Evolutionary conservation across 805 yeast genomes (phyloP), one percentile per base, ranked within the genome.

Genomic region (Candida corydali): DNA sequence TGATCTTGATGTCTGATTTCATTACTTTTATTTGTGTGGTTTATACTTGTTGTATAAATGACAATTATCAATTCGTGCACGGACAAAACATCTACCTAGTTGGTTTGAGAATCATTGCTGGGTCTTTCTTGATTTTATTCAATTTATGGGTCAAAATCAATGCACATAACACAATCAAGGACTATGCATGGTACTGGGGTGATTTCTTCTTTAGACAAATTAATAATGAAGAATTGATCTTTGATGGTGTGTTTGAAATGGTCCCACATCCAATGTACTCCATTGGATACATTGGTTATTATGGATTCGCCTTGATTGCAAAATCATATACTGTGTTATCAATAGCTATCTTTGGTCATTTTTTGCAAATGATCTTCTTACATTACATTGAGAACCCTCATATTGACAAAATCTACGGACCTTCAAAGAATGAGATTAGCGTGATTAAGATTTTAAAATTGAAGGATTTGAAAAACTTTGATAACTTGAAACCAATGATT

Each of bases 161-260:
- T 56, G 95, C 95, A 23, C 95, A 86, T 56, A 73, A 88, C 46
- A 88, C 86, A 14, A 88, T 86, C 41, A 85, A 86, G 56, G 95
- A 86, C 54, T 86, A 80, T 54, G 95, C 95, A 8, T 86, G 95
- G 95, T 86, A 86, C 59, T 86, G 95, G 95, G 95, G 95, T 18
- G 95, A 86, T 59, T 86, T 86, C 62, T 86, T 86, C 71, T 86
- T 86, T 62, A 65, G 87, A 37, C 84, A 83, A 54, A 62, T 65
- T 45, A 67, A 66, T 46, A 76, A 75, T 44, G 76, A 70, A 54
- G 81, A 82, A 40, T 70, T 86, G 49, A 81, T 85, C 20, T 86
- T 86, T 59, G 95, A 86, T 55, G 95, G 95, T 28, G 93, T 86
- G 8, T 86, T 85, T 57, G 91, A 86, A 57, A 73, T 86, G 71